Conservation (phyloP, 2,329 filamentous ascomycete genomes). For the Chlorencoelia australis region DNA sequence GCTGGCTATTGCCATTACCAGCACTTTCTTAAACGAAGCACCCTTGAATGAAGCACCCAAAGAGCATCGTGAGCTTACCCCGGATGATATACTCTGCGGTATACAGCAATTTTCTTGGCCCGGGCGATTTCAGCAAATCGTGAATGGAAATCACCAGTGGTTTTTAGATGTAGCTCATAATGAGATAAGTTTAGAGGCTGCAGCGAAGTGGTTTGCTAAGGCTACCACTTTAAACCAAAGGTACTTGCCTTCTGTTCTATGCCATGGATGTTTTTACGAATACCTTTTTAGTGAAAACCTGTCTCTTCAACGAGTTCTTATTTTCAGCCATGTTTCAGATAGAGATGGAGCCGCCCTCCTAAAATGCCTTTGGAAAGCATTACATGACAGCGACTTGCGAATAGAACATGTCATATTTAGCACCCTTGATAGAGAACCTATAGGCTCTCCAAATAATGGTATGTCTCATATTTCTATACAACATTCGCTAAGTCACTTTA, state of each 20-base stretch:
- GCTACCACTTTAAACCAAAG: constrained; percentile 20
- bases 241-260: constrained; percentile 6
- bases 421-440: constrained; percentile 7
- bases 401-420: constrained; percentile 15
- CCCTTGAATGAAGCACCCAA: no score
- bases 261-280: background rate
- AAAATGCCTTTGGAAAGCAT: constrained; percentile 5
- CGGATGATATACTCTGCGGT: constrained; percentile 49
- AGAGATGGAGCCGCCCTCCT: constrained; percentile 7
- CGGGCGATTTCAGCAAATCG: constrained; percentile 61
- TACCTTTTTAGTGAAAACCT: constrained; percentile 3
- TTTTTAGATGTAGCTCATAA: constrained; percentile 21
- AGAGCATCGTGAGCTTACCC: constrained; percentile 34
- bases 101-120: constrained; percentile 66
- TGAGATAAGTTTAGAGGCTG: constrained; percentile 71
- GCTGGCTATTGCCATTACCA: constrained; percentile 39
- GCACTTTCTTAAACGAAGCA: constrained; percentile 33
- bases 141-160: constrained; percentile 31
- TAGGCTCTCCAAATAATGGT: constrained; percentile 6
- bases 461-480: background rate
- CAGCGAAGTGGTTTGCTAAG: constrained; percentile 68
- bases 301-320: constrained; percentile 6
- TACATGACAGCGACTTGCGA: constrained; percentile 5
- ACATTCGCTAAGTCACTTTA: accelerated
- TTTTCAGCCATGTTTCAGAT: constrained; percentile 9